These are phyloP conservation scores for Arabidopsis lyrata DNA, from an alignment of 441 rosid species.

Conservation along the genomic window DNA sequence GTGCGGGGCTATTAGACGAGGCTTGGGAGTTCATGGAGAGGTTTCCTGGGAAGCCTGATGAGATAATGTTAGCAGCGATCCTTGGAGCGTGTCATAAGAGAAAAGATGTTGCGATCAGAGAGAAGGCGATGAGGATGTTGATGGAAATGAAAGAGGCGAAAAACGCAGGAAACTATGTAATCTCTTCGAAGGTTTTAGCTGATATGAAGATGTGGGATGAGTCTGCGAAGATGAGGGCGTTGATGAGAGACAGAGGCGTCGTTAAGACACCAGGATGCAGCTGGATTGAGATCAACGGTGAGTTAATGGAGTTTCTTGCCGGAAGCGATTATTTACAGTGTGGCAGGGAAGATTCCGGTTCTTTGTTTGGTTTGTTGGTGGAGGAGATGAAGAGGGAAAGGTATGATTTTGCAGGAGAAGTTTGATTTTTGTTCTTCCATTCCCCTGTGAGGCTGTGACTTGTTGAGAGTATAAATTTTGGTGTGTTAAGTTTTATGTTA, in stretches of 20 bases:
- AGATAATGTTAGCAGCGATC: conserved; percentile 67
- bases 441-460: neutral
- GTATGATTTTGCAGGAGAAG: conserved; percentile 4
- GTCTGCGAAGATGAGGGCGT: conserved; percentile 67
- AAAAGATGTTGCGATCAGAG: conserved; percentile 57
- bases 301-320: conserved; percentile 70
- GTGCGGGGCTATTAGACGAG: conserved; percentile 73
- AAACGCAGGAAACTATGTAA: conserved; percentile 84
- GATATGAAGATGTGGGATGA: conserved; percentile 73
- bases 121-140: conserved; percentile 59
- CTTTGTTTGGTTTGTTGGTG: conserved; percentile 51
- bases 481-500: neutral
- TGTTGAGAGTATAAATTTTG: neutral
- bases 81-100: conserved; percentile 84
- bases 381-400: conserved; percentile 51
- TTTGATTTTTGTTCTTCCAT: conserved; percentile 15
- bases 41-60: conserved; percentile 86
- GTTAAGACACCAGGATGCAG: conserved; percentile 73
- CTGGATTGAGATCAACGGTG: conserved; percentile 70
- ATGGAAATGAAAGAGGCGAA: conserved; percentile 59
- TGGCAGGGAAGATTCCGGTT: conserved; percentile 48
- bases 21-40: conserved; percentile 82
- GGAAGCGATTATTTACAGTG: conserved; percentile 53
- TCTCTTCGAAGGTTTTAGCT: conserved; percentile 78
- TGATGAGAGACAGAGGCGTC: conserved; percentile 76